phyloP scores from a whole-genome alignment of 2,329 filamentous ascomycete genomes.

The Penicillium sp. region DNA sequence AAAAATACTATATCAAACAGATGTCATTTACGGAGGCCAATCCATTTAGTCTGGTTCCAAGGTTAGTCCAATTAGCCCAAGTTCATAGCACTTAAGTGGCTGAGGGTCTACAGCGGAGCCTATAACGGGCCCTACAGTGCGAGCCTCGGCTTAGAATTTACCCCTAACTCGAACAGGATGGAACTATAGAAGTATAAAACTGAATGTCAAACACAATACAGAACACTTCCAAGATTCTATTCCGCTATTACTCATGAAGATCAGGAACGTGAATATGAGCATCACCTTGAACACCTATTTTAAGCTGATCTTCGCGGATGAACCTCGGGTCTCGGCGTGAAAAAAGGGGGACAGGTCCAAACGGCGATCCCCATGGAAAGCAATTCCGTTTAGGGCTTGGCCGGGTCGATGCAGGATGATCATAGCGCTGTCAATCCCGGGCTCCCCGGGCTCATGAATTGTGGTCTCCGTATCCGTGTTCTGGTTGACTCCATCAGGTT shows the following conservation, averaged over 20 bases:
- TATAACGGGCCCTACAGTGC: too few species aligned
- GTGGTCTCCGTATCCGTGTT: neutral
- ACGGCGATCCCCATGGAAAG: conserved; percentile 15
- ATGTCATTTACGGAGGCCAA: too few species aligned
- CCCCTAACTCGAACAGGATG: too few species aligned
- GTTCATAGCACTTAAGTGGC: too few species aligned
- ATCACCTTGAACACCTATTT: neutral
- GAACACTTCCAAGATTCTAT: too few species aligned
- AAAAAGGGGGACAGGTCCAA: neutral
- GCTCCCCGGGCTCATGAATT: neutral
- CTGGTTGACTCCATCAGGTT: too few species aligned
- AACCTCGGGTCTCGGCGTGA: conserved; percentile 14
- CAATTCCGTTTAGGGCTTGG: conserved; percentile 12
- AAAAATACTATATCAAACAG: too few species aligned
- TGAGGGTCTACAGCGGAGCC: too few species aligned
- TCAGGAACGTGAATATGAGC: conserved; percentile 6
- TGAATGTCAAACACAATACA: neutral
- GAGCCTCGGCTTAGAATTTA: too few species aligned
- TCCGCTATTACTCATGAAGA: neutral
- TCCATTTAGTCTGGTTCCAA: too few species aligned
- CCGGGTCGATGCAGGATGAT: conserved; percentile 13
- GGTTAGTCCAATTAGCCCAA: too few species aligned
- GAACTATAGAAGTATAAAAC: neutral
- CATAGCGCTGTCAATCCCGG: conserved; percentile 14
- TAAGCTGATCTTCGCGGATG: conserved; percentile 7